Conservation (phyloP, 75 land plant species). For the Cunninghamia lanceolata region DNA sequence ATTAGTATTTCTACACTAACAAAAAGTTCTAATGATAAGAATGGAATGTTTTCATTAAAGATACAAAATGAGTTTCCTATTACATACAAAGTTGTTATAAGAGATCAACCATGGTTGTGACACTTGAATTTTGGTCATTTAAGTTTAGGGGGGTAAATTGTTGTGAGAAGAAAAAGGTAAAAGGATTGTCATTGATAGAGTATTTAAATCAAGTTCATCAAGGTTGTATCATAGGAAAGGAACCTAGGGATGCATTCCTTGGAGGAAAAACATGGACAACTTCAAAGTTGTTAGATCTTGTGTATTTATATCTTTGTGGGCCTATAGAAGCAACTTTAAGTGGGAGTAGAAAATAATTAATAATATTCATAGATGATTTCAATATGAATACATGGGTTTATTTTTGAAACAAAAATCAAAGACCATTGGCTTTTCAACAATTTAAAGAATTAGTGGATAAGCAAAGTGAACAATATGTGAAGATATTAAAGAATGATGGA, state of each 20-base stretch:
- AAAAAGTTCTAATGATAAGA: too few species aligned
- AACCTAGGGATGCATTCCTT: background rate
- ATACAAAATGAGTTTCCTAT: background rate
- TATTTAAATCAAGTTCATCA: background rate
- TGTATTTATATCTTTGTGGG: background rate
- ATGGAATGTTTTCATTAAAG: background rate
- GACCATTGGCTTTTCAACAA: too few species aligned
- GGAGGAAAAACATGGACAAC: background rate
- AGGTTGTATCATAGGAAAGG: background rate
- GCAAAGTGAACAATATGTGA: background rate
- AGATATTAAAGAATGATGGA: too few species aligned
- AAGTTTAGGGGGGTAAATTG: background rate
- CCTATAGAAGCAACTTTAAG: background rate
- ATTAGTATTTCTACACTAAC: too few species aligned
- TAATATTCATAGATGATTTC: too few species aligned
- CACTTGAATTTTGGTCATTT: background rate
- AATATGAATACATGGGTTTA: background rate
- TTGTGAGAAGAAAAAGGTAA: background rate
- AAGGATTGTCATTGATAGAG: background rate
- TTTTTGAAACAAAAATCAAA: background rate
- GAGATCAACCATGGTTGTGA: background rate
- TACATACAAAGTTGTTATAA: too few species aligned
- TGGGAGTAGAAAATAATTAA: background rate
- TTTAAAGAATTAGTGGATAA: background rate
- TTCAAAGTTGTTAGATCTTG: background rate